These are phyloP conservation scores for Eremothecium coryli DNA, from an alignment of 1,139 yeast genomes.

Conservation along the genomic window DNA sequence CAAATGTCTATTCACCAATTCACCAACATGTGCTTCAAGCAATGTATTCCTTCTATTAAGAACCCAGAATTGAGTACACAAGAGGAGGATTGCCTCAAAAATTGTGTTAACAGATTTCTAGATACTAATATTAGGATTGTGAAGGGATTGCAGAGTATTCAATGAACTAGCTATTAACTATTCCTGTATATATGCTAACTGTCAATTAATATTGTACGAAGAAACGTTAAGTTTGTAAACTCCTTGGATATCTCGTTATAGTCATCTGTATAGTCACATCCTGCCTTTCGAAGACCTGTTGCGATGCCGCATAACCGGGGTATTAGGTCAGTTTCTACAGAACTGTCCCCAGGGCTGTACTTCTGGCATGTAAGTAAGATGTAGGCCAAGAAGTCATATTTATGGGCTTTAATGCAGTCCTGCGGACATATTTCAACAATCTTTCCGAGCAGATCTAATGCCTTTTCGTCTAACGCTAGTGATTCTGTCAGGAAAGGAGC, in stretches of 20 bases:
- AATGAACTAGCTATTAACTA: slow-evolving; percentile 11
- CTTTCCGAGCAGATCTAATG: slow-evolving; percentile 10
- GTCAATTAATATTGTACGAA: neutral
- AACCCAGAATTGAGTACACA: slow-evolving; percentile 42
- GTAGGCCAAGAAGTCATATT: slow-evolving; percentile 22
- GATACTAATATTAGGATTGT: slow-evolving; percentile 85
- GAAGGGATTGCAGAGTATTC: slow-evolving; percentile 36
- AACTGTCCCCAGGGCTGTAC: slow-evolving; percentile 22
- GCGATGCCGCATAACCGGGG: neutral
- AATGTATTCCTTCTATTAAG: slow-evolving; percentile 57
- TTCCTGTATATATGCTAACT: slow-evolving; percentile 4
- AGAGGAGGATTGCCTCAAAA: slow-evolving; percentile 67
- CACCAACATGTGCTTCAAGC: slow-evolving; percentile 85
- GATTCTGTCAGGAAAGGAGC: slow-evolving; percentile 24
- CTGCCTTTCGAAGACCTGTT: slow-evolving; percentile 6
- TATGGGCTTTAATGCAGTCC: slow-evolving; percentile 20
- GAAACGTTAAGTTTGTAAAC: neutral
- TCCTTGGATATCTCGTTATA: neutral
- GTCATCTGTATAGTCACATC: slow-evolving; percentile 12
- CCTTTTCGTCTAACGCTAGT: slow-evolving; percentile 11
- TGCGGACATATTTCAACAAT: slow-evolving; percentile 13
- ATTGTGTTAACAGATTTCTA: slow-evolving; percentile 77
- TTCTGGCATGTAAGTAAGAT: slow-evolving; percentile 19
- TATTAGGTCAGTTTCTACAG: slow-evolving; percentile 1
- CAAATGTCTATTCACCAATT: slow-evolving; percentile 78